Conservation (phyloP, 2,329 filamentous ascomycete species). For the Cladosporium sp. region DNA sequence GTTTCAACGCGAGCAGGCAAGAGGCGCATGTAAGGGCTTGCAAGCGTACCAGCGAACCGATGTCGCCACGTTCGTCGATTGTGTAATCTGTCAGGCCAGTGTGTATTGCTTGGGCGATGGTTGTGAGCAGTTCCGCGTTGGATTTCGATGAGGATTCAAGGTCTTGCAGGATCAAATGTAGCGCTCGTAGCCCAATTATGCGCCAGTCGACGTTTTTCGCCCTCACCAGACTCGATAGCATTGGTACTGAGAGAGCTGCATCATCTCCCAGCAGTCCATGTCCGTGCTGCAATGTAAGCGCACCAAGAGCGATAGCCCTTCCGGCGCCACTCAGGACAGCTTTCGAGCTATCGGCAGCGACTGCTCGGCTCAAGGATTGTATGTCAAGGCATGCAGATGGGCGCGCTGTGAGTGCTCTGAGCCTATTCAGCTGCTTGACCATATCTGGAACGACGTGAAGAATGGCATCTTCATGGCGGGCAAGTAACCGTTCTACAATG, state of each 20-base stretch:
- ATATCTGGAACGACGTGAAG: constrained; percentile 22
- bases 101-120: constrained; percentile 17
- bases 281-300: constrained; percentile 22
- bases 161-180: constrained; percentile 27
- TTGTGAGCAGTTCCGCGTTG: neutral
- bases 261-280: constrained; percentile 17
- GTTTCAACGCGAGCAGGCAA: constrained; percentile 9
- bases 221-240: constrained; percentile 27
- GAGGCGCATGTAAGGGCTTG: constrained; percentile 67
- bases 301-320: constrained; percentile 42
- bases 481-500: constrained; percentile 23
- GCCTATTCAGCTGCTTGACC: constrained; percentile 14
- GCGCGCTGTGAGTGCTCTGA: constrained; percentile 13
- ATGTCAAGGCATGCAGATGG: constrained; percentile 22
- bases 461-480: constrained; percentile 26
- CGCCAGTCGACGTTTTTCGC: constrained; percentile 41
- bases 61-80: constrained; percentile 80
- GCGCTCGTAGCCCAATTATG: constrained; percentile 38
- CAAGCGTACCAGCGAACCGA: constrained; percentile 79
- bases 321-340: constrained; percentile 39
- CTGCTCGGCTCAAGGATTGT: constrained; percentile 16
- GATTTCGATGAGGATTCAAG: neutral
- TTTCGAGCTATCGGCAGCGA: constrained; percentile 33
- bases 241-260: constrained; percentile 27
- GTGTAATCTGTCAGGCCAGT: constrained; percentile 78